Percentiles rank a stretch among this genome's conserved stretches.
These are phyloP conservation scores for Monoraphidium neglectum DNA, from an alignment of 139 green algal genomes.

Conservation along the genomic window DNA sequence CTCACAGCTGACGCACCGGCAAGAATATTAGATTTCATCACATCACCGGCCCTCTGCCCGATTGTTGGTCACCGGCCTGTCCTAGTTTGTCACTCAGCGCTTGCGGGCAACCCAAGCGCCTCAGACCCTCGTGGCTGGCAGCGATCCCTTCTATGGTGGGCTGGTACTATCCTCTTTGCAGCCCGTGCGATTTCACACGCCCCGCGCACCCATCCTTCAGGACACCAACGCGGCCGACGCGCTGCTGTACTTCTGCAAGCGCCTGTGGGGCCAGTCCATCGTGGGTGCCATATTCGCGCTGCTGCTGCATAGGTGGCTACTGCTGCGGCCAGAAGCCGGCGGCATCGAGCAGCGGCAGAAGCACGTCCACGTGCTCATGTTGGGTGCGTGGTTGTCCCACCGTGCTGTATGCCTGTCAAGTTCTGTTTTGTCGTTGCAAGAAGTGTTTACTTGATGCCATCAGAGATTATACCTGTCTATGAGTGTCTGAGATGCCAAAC, in stretches of 20 bases:
- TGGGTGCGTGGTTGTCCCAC: slow-evolving; percentile 55
- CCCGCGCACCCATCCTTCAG: neutral
- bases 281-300: slow-evolving; percentile 72
- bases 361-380: slow-evolving; percentile 76
- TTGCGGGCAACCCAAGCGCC: no score
- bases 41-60: neutral
- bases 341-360: slow-evolving; percentile 69
- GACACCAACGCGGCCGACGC: slow-evolving; percentile 32
- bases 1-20: neutral
- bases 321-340: slow-evolving; percentile 55
- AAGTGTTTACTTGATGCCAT: no score
- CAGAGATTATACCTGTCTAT: no score
- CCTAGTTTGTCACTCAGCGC: no score
- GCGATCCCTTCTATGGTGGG: no score
- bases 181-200: neutral
- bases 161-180: no score
- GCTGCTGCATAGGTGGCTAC: slow-evolving; percentile 78
- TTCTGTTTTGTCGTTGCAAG: no score
- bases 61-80: neutral
- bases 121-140: no score
- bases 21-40: neutral
- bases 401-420: no score
- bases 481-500: no score
- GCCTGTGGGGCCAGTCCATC: slow-evolving; percentile 77
- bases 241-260: slow-evolving; percentile 69